Evolutionary conservation across 345 rosid genomes (phyloP), one percentile per base, ranked within the genome.

Genomic region (Boechera retrofracta): DNA sequence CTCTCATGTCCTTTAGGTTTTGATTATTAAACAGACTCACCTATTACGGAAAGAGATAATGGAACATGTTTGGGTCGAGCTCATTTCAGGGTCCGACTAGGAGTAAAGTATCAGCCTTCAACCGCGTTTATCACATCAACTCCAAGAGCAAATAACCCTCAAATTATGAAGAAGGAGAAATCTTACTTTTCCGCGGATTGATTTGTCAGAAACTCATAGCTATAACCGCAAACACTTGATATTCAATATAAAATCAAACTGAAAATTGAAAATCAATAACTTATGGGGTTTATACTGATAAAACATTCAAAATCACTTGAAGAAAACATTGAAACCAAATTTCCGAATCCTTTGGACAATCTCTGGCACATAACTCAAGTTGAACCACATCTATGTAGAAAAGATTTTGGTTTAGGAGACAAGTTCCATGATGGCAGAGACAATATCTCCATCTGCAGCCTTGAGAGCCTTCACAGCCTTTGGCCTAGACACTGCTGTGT

Each of bases 341-440:
- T 57, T 10, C 54, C 29, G 11, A 49, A 65, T 39, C 39, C 29
- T 18, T 31, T 24, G 38, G 81, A 66, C 13, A 49, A 67, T 75
- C 73, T 38, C 73, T 72, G 63, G 36, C 59, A 85, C 83, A 68
- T 75, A 78, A 63, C 88, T 82, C 38, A 79, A 78, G 52, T 82
- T 85, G 51, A 72, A 51, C 63, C 65, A 52, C 41, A 58, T n/a
- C 58, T 45, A 54, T 44, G 61, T 36, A 45, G 67, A 79, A 62
- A 79, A 29, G 32, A 53, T 28, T 44, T 61, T 0, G 78, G 53
- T 73, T 73, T 80, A 93, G 68, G 76, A 85, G 56, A 97, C 91
- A 39, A 93, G 98, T 77, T 93, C 98, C 97, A 93, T 89, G 52
- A 93, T 93, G 65, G 98, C 97, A 58, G 89, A 53, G 64, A 93